These are phyloP conservation scores for Withania somnifera DNA, from an alignment of 305 asterid genomes.

Conservation along the genomic window DNA sequence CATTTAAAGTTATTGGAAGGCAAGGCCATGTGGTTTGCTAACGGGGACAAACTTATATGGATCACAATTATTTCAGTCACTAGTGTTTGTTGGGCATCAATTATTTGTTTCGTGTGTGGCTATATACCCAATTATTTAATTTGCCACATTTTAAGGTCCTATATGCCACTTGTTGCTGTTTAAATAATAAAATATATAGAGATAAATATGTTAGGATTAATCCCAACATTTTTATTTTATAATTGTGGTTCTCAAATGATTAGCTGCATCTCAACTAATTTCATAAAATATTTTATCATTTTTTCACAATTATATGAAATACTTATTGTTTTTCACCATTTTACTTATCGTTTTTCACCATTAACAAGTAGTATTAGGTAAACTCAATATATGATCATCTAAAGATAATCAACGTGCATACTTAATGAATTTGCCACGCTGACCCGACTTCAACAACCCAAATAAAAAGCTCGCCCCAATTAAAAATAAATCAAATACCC, in stretches of 20 bases:
- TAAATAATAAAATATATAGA: not conserved
- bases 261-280: not conserved
- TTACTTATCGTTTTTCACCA: no score
- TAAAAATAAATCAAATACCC: no score
- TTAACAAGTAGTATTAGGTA: not conserved
- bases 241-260: not conserved
- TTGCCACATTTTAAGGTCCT: not conserved
- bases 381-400: no score
- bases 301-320: no score
- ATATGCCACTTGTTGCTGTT: not conserved
- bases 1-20: not conserved
- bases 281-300: not conserved
- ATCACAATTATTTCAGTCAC: not conserved
- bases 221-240: not conserved
- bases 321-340: no score
- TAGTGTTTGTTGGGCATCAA: not conserved
- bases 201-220: not conserved
- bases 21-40: slow-evolving; percentile 4
- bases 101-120: not conserved
- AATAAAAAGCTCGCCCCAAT: no score
- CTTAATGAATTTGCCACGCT: no score
- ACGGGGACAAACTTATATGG: not conserved
- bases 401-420: no score
- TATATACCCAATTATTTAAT: not conserved
- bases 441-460: no score